Evolutionary conservation across 2,329 filamentous ascomycete genomes (phyloP).

Genomic region (Sclerotinia glacialis): DNA sequence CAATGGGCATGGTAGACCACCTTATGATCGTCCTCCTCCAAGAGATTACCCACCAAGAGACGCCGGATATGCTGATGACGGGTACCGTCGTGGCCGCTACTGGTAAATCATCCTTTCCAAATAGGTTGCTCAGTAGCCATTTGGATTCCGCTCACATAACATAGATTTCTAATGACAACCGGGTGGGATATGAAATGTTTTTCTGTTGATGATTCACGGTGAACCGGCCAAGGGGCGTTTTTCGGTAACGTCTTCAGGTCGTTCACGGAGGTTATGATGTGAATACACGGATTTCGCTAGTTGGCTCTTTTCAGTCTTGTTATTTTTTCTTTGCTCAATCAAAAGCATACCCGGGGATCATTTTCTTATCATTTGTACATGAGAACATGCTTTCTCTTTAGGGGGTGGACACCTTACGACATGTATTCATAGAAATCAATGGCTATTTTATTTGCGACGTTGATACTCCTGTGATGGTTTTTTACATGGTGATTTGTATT

Average conservation of each 20-base stretch:
- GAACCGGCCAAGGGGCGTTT: slow-evolving; percentile 22
- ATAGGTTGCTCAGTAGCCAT: slow-evolving; percentile 13
- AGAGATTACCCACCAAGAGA: slow-evolving; percentile 40
- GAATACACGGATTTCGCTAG: slow-evolving; percentile 22
- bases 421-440: slow-evolving; percentile 23
- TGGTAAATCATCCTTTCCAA: slow-evolving; percentile 32
- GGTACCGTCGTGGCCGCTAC: slow-evolving; percentile 37
- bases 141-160: slow-evolving; percentile 25
- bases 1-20: slow-evolving; percentile 48
- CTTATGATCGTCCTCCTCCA: slow-evolving; percentile 50
- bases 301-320: slow-evolving; percentile 18
- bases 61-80: slow-evolving; percentile 34
- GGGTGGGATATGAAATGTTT: slow-evolving; percentile 23
- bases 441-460: slow-evolving; percentile 11
- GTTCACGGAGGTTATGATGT: slow-evolving; percentile 21
- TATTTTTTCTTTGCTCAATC: slow-evolving; percentile 16
- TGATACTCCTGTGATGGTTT: neutral
- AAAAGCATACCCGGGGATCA: slow-evolving; percentile 21
- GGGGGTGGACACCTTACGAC: slow-evolving; percentile 3
- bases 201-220: slow-evolving; percentile 22
- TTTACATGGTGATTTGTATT: slow-evolving; percentile 7
- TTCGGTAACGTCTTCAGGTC: slow-evolving; percentile 20
- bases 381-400: slow-evolving; percentile 14
- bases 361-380: slow-evolving; percentile 9
- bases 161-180: slow-evolving; percentile 24